A percentile compares a stretch with the other conserved stretches of the same genome.
phyloP scores from a whole-genome alignment of 768 basidiomycete species.

The Lentinus brumalis region DNA sequence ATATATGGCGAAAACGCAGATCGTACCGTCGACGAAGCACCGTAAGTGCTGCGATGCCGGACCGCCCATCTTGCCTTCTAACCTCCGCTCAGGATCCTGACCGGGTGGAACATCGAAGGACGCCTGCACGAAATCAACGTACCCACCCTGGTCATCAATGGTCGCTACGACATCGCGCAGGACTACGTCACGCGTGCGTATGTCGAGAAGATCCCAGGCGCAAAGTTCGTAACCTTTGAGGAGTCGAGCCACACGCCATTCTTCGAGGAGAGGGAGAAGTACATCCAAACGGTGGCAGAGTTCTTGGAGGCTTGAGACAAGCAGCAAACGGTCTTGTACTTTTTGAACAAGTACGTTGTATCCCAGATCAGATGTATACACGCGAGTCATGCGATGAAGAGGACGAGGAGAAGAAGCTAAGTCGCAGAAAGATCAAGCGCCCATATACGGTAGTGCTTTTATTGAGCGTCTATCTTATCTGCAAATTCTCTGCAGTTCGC shows the following conservation, averaged over 20 bases:
- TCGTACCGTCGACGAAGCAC: slow-evolving; percentile 42
- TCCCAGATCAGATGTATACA: neutral
- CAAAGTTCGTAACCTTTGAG: slow-evolving; percentile 34
- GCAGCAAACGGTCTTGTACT: neutral
- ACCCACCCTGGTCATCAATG: slow-evolving; percentile 34
- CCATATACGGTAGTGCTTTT: neutral
- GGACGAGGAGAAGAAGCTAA: neutral
- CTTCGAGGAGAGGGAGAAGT: slow-evolving; percentile 33
- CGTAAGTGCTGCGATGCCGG: slow-evolving; percentile 34
- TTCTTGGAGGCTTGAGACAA: slow-evolving; percentile 16
- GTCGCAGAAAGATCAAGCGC: neutral
- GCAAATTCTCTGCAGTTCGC: slow-evolving; percentile 12
- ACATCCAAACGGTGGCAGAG: slow-evolving; percentile 25
- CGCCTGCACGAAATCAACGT: slow-evolving; percentile 28
- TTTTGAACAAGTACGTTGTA: neutral
- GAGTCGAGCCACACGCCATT: slow-evolving; percentile 33
- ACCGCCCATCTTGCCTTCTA: neutral
- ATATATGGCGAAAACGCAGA: slow-evolving; percentile 38
- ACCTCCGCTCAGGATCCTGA: slow-evolving; percentile 8
- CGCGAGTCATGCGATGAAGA: neutral
- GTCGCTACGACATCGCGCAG: slow-evolving; percentile 31
- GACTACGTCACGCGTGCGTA: slow-evolving; percentile 30
- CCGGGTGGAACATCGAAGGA: slow-evolving; percentile 31
- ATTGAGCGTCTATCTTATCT: slow-evolving; percentile 20
- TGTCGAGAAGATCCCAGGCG: slow-evolving; percentile 26